Conservation (phyloP, 352 stramenopile species). For the Phytophthora pseudosyringae region DNA sequence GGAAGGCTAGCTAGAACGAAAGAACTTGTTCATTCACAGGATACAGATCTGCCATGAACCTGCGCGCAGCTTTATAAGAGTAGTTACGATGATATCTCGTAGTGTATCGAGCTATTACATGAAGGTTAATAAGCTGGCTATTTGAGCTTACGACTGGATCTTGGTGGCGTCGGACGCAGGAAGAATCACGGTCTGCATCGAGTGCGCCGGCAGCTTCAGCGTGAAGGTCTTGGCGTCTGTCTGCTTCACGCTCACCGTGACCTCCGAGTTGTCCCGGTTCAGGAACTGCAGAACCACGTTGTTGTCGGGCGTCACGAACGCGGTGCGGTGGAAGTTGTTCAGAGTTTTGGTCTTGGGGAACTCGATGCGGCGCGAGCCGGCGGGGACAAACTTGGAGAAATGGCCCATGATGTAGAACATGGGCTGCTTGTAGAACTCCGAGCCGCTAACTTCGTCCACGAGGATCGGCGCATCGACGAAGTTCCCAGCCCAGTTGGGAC, state of each 20-base stretch:
- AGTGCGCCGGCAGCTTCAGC: constrained; percentile 22
- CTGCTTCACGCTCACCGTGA: constrained; percentile 34
- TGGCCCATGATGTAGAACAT: constrained; percentile 74
- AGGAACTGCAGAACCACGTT: constrained; percentile 52
- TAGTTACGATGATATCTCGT: constrained; percentile 6
- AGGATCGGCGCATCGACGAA: constrained; percentile 68
- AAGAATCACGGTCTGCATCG: constrained; percentile 42
- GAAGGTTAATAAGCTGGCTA: constrained; percentile 12
- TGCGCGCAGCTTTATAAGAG: too few species aligned
- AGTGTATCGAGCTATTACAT: neutral
- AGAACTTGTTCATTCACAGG: constrained; percentile 9
- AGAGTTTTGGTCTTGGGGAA: constrained; percentile 40
- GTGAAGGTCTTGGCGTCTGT: constrained; percentile 34
- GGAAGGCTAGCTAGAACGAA: too few species aligned
- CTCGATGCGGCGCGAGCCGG: constrained; percentile 55
- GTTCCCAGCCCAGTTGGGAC: constrained; percentile 81
- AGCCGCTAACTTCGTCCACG: constrained; percentile 42
- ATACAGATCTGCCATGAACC: too few species aligned
- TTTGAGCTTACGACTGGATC: constrained; percentile 22
- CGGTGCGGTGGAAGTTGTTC: constrained; percentile 44
- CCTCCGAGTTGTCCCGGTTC: constrained; percentile 43
- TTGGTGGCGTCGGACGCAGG: constrained; percentile 33
- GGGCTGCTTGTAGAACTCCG: constrained; percentile 66
- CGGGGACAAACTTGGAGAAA: constrained; percentile 60
- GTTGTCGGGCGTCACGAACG: constrained; percentile 59